phyloP scores from a whole-genome alignment of 768 basidiomycete species.

The Cyclocybe cylindracea region DNA sequence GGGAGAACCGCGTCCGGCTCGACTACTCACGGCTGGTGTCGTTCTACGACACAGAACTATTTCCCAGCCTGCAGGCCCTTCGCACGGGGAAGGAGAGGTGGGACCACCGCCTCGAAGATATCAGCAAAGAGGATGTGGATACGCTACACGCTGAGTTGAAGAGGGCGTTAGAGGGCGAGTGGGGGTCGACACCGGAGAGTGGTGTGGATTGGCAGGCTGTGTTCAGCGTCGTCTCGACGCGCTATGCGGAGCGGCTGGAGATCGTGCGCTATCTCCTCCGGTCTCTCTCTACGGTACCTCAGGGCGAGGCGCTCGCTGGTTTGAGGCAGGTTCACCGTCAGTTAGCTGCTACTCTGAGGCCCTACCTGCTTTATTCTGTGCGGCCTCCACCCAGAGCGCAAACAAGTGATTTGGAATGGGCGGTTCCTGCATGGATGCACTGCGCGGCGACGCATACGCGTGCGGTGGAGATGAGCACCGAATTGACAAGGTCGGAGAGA shows the following conservation, averaged over 20 bases:
- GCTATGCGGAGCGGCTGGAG: conserved; percentile 44
- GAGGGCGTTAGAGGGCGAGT: conserved; percentile 16
- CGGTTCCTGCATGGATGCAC: conserved; percentile 29
- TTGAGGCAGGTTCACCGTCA: conserved; percentile 26
- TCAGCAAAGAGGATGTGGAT: conserved; percentile 26
- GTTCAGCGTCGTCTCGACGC: conserved; percentile 36
- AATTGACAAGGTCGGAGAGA: conserved; percentile 28
- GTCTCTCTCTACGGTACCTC: conserved; percentile 4
- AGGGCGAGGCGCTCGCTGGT: conserved; percentile 6
- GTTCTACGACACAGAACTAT: conserved; percentile 41
- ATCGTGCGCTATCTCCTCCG: conserved; percentile 36
- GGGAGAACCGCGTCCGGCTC: conserved; percentile 44
- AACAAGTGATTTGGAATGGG: conserved; percentile 27
- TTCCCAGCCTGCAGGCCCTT: conserved; percentile 33
- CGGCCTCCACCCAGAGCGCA: conserved; percentile 7
- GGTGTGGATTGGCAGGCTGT: conserved; percentile 44
- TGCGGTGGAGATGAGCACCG: background rate
- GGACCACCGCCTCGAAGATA: conserved; percentile 34
- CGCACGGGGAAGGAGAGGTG: conserved; percentile 32
- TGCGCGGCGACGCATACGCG: conserved; percentile 34
- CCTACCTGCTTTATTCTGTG: conserved; percentile 27
- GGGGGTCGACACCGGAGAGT: conserved; percentile 21
- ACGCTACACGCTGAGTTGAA: conserved; percentile 25
- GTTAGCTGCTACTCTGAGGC: conserved; percentile 29
- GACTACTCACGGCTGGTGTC: conserved; percentile 43